phyloP scores from a whole-genome alignment of 169 alveolate species.

The Perkinsus chesapeaki region DNA sequence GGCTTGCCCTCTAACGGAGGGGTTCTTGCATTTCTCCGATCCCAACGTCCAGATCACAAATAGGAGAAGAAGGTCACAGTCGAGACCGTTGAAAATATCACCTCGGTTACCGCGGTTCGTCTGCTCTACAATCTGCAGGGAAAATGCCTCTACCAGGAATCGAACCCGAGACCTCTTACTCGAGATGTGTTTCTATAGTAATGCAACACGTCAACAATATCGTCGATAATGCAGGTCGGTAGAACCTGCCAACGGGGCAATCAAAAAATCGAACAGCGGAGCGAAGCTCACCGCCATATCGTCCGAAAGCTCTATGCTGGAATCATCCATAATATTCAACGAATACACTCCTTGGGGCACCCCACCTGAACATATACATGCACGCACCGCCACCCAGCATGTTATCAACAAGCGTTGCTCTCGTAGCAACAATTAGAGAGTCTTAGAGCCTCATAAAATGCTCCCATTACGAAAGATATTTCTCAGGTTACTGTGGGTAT shows the following conservation, averaged over 20 bases:
- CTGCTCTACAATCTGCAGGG: neutral
- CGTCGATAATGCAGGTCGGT: neutral
- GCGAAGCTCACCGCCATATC: constrained; percentile 6
- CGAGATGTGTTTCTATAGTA: neutral
- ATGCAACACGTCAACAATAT: neutral
- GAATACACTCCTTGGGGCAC: neutral
- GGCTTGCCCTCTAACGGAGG: neutral
- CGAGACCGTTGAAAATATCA: neutral
- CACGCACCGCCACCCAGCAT: no score
- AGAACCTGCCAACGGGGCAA: neutral
- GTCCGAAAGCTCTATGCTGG: neutral
- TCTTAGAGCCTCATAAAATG: no score
- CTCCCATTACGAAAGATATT: no score
- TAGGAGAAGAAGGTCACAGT: neutral
- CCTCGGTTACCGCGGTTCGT: neutral
- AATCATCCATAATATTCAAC: neutral
- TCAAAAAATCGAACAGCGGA: neutral
- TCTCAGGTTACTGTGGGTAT: no score
- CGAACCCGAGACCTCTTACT: neutral
- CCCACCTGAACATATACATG: neutral
- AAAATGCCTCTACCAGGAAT: neutral
- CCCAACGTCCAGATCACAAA: neutral
- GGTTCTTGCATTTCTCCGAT: neutral
- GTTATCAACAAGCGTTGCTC: no score
- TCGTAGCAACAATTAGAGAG: no score